Conservation (phyloP, 129 eudicot species). For the Silybum marianum region DNA sequence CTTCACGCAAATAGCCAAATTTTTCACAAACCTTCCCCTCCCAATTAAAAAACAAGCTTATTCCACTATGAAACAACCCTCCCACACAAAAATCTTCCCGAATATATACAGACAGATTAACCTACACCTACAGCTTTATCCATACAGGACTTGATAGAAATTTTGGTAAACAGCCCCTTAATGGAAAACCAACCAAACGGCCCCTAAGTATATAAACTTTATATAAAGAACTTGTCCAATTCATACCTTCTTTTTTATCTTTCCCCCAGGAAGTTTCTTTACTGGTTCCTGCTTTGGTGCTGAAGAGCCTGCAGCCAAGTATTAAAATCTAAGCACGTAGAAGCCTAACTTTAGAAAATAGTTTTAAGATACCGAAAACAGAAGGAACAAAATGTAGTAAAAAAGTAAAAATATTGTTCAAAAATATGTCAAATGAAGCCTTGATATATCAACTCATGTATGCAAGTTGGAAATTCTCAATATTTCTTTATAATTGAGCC, state of each 20-base stretch:
- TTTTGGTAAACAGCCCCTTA: too few relatives aligned
- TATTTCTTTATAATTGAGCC: neutral
- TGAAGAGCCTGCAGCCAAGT: constrained; percentile 61
- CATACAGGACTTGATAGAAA: too few relatives aligned
- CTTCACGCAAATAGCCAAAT: too few relatives aligned
- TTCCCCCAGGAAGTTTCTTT: constrained; percentile 89
- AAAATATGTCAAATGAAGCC: neutral
- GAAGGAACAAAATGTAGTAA: neutral
- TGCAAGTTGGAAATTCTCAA: neutral
- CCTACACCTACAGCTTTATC: too few relatives aligned
- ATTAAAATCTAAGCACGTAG: neutral
- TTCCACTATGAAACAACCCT: too few relatives aligned
- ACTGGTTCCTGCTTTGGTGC: constrained; percentile 71
- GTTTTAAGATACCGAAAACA: neutral
- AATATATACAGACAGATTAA: too few relatives aligned
- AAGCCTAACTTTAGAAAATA: neutral
- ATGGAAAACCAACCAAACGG: too few relatives aligned
- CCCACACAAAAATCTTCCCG: too few relatives aligned
- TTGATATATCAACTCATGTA: neutral
- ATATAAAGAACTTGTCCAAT: neutral
- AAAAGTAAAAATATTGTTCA: neutral
- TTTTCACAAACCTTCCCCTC: too few relatives aligned
- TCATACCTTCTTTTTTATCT: constrained; percentile 80
- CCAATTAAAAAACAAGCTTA: too few relatives aligned
- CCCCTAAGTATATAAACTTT: neutral